Evolutionary conservation across 495 filamentous ascomycete genomes (phyloP).

Genomic region (Aspergillus affinis): DNA sequence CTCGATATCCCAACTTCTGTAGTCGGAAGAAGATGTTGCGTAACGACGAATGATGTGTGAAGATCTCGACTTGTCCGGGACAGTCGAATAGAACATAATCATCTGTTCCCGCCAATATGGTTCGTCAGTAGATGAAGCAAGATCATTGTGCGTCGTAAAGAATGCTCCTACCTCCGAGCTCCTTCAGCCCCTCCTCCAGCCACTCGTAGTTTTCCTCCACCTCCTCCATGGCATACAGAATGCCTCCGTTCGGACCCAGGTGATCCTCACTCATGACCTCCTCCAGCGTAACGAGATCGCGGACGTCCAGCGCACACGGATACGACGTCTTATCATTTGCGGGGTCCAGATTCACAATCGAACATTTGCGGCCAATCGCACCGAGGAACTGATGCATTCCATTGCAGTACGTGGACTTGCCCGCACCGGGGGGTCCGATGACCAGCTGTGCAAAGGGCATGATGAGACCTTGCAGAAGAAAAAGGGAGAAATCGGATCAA

Average conservation of each 20-base stretch:
- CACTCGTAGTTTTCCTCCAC: conserved; percentile 90
- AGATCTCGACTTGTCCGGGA: conserved; percentile 94
- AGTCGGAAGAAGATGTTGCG: conserved; percentile 87
- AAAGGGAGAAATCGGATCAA: neutral
- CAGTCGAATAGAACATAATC: conserved; percentile 97
- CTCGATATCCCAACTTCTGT: conserved; percentile 90
- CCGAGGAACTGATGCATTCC: conserved; percentile 98
- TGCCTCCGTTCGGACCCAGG: conserved; percentile 87
- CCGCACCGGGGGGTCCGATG: conserved; percentile 87
- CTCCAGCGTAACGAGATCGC: conserved; percentile 82
- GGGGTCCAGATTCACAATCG: conserved; percentile 93
- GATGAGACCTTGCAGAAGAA: neutral
- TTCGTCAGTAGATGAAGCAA: neutral
- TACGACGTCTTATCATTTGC: conserved; percentile 75
- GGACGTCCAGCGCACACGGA: conserved; percentile 85
- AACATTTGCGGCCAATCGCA: conserved; percentile 91
- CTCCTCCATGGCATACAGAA: conserved; percentile 93
- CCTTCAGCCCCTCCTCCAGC: conserved; percentile 75
- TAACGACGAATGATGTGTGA: conserved; percentile 88
- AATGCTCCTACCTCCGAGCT: conserved; percentile 55
- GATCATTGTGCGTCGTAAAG: neutral
- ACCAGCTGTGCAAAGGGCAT: conserved; percentile 77
- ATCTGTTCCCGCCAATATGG: conserved; percentile 68
- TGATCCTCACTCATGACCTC: conserved; percentile 93
- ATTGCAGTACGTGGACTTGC: conserved; percentile 97